Evolutionary conservation across 352 stramenopile species (phyloP).

Genomic region (Globisporangium nagaii): DNA sequence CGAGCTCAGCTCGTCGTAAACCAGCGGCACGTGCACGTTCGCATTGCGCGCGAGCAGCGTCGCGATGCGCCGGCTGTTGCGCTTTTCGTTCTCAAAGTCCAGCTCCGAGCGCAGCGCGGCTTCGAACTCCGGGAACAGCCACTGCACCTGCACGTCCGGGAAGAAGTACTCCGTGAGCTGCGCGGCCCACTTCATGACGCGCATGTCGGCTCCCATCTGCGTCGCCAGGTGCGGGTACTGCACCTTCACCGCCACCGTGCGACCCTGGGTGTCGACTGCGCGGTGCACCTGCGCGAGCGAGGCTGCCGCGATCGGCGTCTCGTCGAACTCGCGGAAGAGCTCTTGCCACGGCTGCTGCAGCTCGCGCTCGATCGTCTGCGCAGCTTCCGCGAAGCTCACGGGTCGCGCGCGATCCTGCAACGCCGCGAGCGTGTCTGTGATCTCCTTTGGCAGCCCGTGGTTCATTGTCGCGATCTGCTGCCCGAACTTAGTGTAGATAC

Average conservation of each 20-base stretch:
- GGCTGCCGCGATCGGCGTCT: constrained; percentile 91
- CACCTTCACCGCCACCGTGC: constrained; percentile 95
- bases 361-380: constrained; percentile 51
- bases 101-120: constrained; percentile 64
- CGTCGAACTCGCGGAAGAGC: constrained; percentile 89
- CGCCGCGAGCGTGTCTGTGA: constrained; percentile 86
- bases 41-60: constrained; percentile 46
- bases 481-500: constrained; percentile 97
- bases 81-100: constrained; percentile 82
- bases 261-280: constrained; percentile 82
- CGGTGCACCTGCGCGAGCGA: constrained; percentile 96
- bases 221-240: constrained; percentile 88
- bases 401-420: constrained; percentile 92
- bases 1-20: constrained; percentile 85
- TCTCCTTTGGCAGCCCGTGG: constrained; percentile 93
- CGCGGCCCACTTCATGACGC: constrained; percentile 61
- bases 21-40: constrained; percentile 75
- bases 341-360: constrained; percentile 69
- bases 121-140: constrained; percentile 96
- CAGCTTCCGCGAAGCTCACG: constrained; percentile 42
- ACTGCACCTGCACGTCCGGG: constrained; percentile 88
- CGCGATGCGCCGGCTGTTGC: constrained; percentile 68
- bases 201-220: constrained; percentile 76
- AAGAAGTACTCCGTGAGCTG: constrained; percentile 79
- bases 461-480: constrained; percentile 97